Evolutionary conservation across 768 basidiomycete species (phyloP), one percentile per base, ranked within the genome.

Genomic region (Baorangia bicolor): DNA sequence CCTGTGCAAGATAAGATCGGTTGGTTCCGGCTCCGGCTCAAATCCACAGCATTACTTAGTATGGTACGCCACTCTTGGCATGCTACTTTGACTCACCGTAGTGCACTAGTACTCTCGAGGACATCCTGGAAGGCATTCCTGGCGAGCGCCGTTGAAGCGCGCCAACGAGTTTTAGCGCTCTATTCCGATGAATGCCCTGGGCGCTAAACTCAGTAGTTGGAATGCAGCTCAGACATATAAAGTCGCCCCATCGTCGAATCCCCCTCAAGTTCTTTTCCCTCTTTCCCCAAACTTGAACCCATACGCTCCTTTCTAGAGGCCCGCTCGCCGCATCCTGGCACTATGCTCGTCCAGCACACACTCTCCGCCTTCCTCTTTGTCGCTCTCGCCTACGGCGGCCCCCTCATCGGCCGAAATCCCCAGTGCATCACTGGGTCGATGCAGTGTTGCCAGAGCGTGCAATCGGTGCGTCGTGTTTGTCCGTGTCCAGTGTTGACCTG

Each of bases 371-470:
- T 61, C 39, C 51, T 56, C 18, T 57, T 71, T 39, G 57, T 61
- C 58, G 56, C 57, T 6, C 43, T 63, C 2, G 65, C 47, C 28
- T 45, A 44, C 13, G 13, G 61, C 56, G 60, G 65, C 1, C 68
- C 68, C 6, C 67, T 69, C 45, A 3, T 45, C 5, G 53, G 52
- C 2, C 66, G 68, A 46, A 69, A 70, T 38, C 65, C 65, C 33
- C 55, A 58, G 38, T 70, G 69, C 41, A 55, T 58, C 56, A 51
- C 56, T 14, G 70, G 61, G 11, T 18, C 46, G 30, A 30, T 52
- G 25, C 47, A 62, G 35, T 70, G 69, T 35, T 70, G 69, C 39
- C 55, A 66, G 44, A 59, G 49, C 14, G 42, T 54, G 33, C 46
- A 60, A 46, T 37, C 53, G 50, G 68, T 71, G 47, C 37, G 64